Evolutionary conservation across 23 red algal species (phyloP).

Genomic region (Gracilaria domingensis): DNA sequence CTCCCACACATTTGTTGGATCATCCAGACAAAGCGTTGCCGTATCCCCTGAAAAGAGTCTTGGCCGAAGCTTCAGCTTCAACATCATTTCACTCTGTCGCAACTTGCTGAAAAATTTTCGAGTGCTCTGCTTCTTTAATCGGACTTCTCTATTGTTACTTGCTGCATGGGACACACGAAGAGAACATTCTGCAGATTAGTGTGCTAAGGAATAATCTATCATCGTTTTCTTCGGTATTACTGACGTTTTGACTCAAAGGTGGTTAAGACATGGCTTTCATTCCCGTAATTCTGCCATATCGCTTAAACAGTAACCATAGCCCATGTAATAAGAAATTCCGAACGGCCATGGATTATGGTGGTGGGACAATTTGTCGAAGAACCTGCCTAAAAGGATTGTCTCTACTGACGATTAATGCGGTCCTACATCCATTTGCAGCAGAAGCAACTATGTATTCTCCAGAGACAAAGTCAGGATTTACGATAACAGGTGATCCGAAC

Average conservation of each 20-base stretch:
- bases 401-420: background rate
- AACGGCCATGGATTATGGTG: background rate
- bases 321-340: background rate
- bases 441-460: constrained; percentile 64
- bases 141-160: no score
- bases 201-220: no score
- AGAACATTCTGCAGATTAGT: background rate
- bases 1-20: no score
- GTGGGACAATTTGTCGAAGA: background rate
- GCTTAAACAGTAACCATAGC: background rate
- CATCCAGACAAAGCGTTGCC: no score
- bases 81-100: no score
- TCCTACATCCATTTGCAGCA: background rate
- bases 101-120: no score
- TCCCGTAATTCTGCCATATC: background rate
- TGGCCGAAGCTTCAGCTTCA: no score
- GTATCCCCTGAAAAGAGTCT: no score
- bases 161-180: background rate
- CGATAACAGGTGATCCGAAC: constrained; percentile 48
- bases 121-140: no score
- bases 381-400: background rate
- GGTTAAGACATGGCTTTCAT: constrained; percentile 8
- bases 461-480: constrained; percentile 48
- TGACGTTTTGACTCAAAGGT: background rate
- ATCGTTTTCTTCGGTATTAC: no score